These are phyloP conservation scores for Thalassiosira sp. DNA, from an alignment of 352 stramenopile species.

Conservation along the genomic window DNA sequence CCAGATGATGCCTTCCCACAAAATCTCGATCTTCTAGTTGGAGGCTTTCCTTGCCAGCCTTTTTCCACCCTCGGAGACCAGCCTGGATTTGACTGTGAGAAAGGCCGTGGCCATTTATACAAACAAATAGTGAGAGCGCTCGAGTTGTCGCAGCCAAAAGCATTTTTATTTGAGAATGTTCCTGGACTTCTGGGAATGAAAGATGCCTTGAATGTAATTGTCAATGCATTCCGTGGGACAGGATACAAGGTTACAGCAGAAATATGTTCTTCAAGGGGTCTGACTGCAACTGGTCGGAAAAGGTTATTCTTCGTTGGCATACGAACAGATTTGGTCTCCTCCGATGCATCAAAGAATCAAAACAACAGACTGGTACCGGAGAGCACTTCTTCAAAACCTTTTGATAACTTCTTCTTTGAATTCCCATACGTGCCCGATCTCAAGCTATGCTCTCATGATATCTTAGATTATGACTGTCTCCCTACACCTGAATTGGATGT, in stretches of 20 bases:
- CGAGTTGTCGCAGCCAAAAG: conserved; percentile 58
- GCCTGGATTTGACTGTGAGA: conserved; percentile 66
- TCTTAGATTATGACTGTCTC: conserved; percentile 67
- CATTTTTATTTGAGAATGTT: conserved; percentile 81
- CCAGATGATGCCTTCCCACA: conserved; percentile 57
- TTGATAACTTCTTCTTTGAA: conserved; percentile 52
- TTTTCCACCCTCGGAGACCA: conserved; percentile 70
- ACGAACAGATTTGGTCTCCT: conserved; percentile 31
- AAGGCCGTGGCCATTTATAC: conserved; percentile 63
- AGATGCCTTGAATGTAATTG: conserved; percentile 56
- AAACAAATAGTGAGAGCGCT: conserved; percentile 74
- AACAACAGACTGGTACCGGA: not conserved
- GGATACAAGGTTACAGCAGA: conserved; percentile 70
- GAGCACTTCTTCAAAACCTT: conserved; percentile 3
- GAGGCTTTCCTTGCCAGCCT: conserved; percentile 79
- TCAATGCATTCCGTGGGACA: conserved; percentile 54
- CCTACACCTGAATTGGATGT: conserved; percentile 50
- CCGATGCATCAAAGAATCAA: not conserved
- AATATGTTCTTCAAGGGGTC: conserved; percentile 61
- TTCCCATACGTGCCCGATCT: conserved; percentile 79
- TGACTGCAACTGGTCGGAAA: conserved; percentile 68
- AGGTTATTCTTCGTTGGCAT: conserved; percentile 74
- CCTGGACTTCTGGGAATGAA: conserved; percentile 66
- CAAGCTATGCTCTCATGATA: conserved; percentile 58
- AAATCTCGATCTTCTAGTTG: conserved; percentile 60